phyloP scores from a whole-genome alignment of 202 grass and related monocot genomes.

The Saccharum hybrid region DNA sequence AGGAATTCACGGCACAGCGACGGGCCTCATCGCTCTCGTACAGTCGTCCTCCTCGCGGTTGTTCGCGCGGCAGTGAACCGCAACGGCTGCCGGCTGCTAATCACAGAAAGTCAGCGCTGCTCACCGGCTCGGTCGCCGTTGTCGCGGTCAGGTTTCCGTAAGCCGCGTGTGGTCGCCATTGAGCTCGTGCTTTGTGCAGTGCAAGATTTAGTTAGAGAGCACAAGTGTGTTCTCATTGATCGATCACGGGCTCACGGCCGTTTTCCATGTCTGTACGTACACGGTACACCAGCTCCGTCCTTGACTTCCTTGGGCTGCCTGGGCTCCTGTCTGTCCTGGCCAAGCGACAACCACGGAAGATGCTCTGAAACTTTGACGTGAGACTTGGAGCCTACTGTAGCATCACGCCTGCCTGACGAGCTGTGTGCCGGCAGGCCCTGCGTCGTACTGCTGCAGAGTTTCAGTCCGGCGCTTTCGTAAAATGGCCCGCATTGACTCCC shows the following conservation, averaged over 20 bases:
- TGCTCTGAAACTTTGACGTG: too few species aligned
- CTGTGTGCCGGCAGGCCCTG: too few species aligned
- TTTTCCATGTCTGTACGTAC: too few species aligned
- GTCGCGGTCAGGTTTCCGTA: conserved; percentile 20
- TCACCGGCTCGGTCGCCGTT: background rate
- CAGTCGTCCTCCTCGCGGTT: background rate
- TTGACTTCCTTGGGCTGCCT: too few species aligned
- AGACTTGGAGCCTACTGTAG: too few species aligned
- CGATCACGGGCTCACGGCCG: background rate
- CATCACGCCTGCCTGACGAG: too few species aligned
- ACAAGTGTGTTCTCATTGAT: background rate
- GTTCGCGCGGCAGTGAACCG: too few species aligned
- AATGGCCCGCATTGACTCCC: too few species aligned
- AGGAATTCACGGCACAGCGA: conserved; percentile 20
- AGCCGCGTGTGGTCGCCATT: conserved; percentile 18
- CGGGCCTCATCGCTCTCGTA: background rate
- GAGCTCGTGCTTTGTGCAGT: background rate
- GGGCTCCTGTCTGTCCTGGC: too few species aligned
- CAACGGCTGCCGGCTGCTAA: background rate
- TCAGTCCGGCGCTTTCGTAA: too few species aligned
- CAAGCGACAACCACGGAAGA: too few species aligned
- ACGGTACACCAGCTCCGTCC: background rate
- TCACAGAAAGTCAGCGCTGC: background rate
- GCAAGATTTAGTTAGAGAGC: conserved; percentile 25
- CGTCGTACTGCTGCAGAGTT: too few species aligned